Evolutionary conservation across 164 flowering plant genomes (phyloP).

Genomic region (Sextonia rubra): DNA sequence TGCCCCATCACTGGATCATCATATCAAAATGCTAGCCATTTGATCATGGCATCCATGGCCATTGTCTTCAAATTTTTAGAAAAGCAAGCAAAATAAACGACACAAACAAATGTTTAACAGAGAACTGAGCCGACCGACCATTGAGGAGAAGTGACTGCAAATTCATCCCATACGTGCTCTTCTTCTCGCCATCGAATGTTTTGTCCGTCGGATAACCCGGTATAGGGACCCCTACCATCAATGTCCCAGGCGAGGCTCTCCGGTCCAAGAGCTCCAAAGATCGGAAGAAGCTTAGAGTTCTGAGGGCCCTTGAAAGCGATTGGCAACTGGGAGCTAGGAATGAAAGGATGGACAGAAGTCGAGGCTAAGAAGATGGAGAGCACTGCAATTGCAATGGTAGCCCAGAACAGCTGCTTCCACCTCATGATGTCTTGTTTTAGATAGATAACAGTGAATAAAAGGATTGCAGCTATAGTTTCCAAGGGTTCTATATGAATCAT

Average conservation of each 20-base stretch:
- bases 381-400: not conserved
- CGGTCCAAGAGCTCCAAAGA: slow-evolving; percentile 69
- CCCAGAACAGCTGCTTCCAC: not conserved
- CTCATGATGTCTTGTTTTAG: not conserved
- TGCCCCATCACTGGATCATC: too few relatives aligned
- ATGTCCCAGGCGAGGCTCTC: slow-evolving; percentile 84
- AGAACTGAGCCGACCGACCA: too few relatives aligned
- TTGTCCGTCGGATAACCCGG: slow-evolving; percentile 90
- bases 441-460: not conserved
- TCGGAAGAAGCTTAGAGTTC: not conserved
- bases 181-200: slow-evolving; percentile 16
- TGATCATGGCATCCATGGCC: too few relatives aligned
- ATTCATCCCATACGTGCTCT: too few relatives aligned
- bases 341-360: not conserved
- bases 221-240: slow-evolving; percentile 80
- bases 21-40: too few relatives aligned
- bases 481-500: too few relatives aligned
- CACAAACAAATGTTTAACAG: too few relatives aligned
- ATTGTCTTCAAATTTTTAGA: too few relatives aligned
- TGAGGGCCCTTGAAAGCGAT: not conserved
- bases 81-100: too few relatives aligned
- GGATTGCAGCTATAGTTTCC: too few relatives aligned
- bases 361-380: not conserved
- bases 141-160: too few relatives aligned
- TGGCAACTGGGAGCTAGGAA: not conserved